phyloP scores from a whole-genome alignment of 352 stramenopile genomes.

The Blastocystis sp. region DNA sequence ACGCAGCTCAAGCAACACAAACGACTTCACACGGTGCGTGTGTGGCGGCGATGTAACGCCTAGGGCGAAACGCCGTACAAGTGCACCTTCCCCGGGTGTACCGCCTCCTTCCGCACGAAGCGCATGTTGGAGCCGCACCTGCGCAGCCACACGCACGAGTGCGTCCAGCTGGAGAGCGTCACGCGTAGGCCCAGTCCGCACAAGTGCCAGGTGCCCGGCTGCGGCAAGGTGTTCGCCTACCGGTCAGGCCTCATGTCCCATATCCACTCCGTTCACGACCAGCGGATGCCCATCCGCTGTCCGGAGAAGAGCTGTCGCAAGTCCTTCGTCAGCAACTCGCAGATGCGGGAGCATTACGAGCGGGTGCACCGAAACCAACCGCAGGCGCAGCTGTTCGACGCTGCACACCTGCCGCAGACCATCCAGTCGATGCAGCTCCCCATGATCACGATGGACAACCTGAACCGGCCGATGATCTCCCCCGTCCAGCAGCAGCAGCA shows the following conservation, averaged over 20 bases:
- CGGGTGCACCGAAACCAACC: not conserved
- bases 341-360: conserved; percentile 58
- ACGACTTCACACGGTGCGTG: conserved; percentile 14
- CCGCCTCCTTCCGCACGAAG: conserved; percentile 44
- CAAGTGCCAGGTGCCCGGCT: conserved; percentile 31
- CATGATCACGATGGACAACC: not conserved
- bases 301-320: conserved; percentile 32
- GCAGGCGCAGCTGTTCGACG: not conserved
- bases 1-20: conserved; percentile 61
- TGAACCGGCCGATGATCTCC: not conserved
- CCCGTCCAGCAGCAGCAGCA: not conserved
- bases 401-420: not conserved
- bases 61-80: conserved; percentile 68
- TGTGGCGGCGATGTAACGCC: not conserved
- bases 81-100: conserved; percentile 67
- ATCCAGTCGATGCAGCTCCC: conserved; percentile 13
- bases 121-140: conserved; percentile 68
- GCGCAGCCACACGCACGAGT: conserved; percentile 64
- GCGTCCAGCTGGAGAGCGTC: not conserved
- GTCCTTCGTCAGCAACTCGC: conserved; percentile 42
- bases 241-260: conserved; percentile 59
- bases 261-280: conserved; percentile 60
- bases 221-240: conserved; percentile 64
- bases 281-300: conserved; percentile 19
- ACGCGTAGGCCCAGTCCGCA: conserved; percentile 53